Conservation (phyloP, 148 eudicot species). For the Spergularia marina region DNA sequence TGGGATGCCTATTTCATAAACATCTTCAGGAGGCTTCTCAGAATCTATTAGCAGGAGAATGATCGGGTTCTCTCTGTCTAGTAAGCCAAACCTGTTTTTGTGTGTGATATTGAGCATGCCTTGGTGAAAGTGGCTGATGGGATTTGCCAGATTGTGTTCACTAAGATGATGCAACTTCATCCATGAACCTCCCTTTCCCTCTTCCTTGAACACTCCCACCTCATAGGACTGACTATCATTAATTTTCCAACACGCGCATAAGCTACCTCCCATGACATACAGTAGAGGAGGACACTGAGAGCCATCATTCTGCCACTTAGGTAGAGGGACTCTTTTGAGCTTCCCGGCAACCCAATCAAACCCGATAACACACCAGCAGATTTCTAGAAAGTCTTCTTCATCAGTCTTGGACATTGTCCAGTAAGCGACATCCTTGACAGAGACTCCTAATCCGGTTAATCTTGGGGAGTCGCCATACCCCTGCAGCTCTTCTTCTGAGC, state of each 20-base stretch:
- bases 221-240: not conserved
- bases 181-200: not conserved
- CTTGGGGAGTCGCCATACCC: slow-evolving; percentile 2
- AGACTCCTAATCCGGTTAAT: slow-evolving; percentile 3
- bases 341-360: slow-evolving; percentile 2
- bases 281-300: slow-evolving; percentile 3
- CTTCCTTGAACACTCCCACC: not conserved
- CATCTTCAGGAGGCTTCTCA: not conserved
- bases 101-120: slow-evolving; percentile 1
- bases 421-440: not conserved
- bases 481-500: not conserved
- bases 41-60: not conserved
- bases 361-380: slow-evolving; percentile 15
- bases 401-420: not conserved
- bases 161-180: not conserved
- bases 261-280: slow-evolving; percentile 1
- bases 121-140: not conserved
- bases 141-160: not conserved
- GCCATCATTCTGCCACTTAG: not conserved
- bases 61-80: too few relatives aligned
- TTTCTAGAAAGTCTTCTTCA: not conserved
- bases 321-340: not conserved
- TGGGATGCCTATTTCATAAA: not conserved
- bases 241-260: not conserved
- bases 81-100: slow-evolving; percentile 2